phyloP scores from a whole-genome alignment of 2,329 filamentous ascomycete genomes.

The Orbilia javanica region DNA sequence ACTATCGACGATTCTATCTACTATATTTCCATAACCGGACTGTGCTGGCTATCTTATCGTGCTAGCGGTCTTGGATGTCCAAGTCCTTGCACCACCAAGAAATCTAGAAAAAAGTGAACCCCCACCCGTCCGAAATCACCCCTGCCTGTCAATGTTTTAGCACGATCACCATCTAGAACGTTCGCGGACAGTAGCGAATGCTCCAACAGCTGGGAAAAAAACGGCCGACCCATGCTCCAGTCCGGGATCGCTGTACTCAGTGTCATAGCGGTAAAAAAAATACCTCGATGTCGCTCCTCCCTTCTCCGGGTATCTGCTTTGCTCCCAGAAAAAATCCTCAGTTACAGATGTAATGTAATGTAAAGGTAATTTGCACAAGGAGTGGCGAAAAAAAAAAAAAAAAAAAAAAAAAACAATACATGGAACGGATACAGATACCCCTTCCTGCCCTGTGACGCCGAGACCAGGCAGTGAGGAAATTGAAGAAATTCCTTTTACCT shows the following conservation, averaged over 20 bases:
- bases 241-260: not conserved
- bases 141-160: constrained; percentile 4
- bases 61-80: not conserved
- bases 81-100: constrained; percentile 15
- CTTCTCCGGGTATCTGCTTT: not conserved
- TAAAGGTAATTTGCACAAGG: no score
- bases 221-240: not conserved
- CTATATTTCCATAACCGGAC: not conserved
- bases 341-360: not conserved
- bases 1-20: no score
- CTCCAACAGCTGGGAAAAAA: not conserved
- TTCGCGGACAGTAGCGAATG: not conserved
- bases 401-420: no score
- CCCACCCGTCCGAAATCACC: not conserved
- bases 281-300: constrained; percentile 7
- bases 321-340: not conserved
- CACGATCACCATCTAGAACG: not conserved
- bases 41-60: not conserved
- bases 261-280: not conserved
- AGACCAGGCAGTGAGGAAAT: not conserved
- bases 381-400: constrained; percentile 9
- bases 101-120: constrained; percentile 1
- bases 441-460: not conserved
- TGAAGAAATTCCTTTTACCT: constrained; percentile 5
- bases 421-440: not conserved